Evolutionary conservation across 352 stramenopile genomes (phyloP), one percentile per base, ranked within the genome.

Genomic region (Phytophthora tubulina): DNA sequence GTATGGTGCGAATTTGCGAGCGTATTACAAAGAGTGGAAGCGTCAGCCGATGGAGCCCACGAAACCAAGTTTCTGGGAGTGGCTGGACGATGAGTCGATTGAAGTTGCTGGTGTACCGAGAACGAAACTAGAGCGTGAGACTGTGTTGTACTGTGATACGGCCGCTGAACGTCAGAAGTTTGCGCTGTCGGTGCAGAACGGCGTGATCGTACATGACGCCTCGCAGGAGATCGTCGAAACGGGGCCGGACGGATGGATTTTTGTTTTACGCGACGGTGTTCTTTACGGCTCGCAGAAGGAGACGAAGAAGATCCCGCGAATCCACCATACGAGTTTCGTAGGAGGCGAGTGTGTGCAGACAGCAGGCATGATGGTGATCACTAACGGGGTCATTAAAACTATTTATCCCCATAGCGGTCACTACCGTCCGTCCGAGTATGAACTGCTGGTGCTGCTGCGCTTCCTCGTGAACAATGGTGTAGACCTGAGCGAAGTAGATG

Each of bases 291-390:
- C 89, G 0, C 88, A 97, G 68, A 99, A 99, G 63, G 93, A 98
- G 60, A 99, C 95, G 44, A 94, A 93, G 70, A 93, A 96, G 59
- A 91, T 90, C 56, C 90, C 96, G 59, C 92, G 97, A 49, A 99
- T 99, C 70, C 97, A 99, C 73, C 97, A 99, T 78, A 99, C 96
- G 11, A 99, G 95, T 57, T 99, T 99, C 71, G 98, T 99, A 54
- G 95, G 88, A 17, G 97, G 97, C 36, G 98, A 99, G 68, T 98
- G 95, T 64, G 97, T 99, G 35, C 92, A 98, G 73, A 97, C 97
- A 8, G 97, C 97, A 33, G 97, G 97, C 15, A 99, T 99, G 81
- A 97, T 99, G 76, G 97, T 98, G 51, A 90, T 98, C 68, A 81
- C 84, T 17, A 59, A 97, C 53, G 97, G 97, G 27, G 82, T 91